Evolutionary conservation across 768 basidiomycete genomes (phyloP).

Genomic region (Piloderma croceum): DNA sequence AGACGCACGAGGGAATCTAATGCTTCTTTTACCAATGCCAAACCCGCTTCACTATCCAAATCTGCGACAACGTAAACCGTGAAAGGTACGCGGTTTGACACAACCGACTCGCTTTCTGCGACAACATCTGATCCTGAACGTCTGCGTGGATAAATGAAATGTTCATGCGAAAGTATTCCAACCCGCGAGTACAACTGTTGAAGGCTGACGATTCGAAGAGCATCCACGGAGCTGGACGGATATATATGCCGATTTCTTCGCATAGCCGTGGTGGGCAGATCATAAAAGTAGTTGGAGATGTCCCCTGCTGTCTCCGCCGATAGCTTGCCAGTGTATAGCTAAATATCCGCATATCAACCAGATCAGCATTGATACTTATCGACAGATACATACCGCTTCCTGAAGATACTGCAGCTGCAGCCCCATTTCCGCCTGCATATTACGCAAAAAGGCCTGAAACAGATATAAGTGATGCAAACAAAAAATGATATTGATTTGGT

Average conservation of each 20-base stretch:
- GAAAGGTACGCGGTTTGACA: slow-evolving; percentile 35
- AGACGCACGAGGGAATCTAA: slow-evolving; percentile 56
- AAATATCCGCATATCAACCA: slow-evolving; percentile 3
- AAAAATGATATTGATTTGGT: too few relatives aligned
- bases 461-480: too few relatives aligned
- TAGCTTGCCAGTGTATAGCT: slow-evolving; percentile 57
- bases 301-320: slow-evolving; percentile 45
- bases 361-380: not conserved
- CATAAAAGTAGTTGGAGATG: slow-evolving; percentile 81
- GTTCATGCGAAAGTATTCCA: slow-evolving; percentile 1
- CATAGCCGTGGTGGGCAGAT: slow-evolving; percentile 65
- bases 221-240: slow-evolving; percentile 38
- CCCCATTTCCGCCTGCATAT: slow-evolving; percentile 54
- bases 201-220: too few relatives aligned
- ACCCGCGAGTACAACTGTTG: too few relatives aligned
- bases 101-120: slow-evolving; percentile 29
- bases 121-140: not conserved
- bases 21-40: slow-evolving; percentile 57
- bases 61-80: slow-evolving; percentile 71
- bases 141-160: slow-evolving; percentile 11
- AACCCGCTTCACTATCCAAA: slow-evolving; percentile 59
- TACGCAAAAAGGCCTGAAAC: slow-evolving; percentile 56
- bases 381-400: slow-evolving; percentile 50
- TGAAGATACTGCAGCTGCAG: slow-evolving; percentile 65
- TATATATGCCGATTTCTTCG: slow-evolving; percentile 76